Conservation (phyloP, 805 yeast genomes). For the Candida pini region DNA sequence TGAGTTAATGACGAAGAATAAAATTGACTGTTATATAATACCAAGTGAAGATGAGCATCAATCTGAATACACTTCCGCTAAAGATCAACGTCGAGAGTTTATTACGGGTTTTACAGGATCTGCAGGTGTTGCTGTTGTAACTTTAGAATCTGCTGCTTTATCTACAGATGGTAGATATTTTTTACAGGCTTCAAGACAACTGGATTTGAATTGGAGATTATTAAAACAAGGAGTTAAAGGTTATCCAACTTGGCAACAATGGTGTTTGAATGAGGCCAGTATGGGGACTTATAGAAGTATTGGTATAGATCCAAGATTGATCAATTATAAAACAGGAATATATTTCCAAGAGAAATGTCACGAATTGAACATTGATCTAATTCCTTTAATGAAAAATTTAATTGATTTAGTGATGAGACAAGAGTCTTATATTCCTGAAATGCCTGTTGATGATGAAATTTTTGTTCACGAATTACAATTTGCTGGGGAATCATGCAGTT, state of each 20-base stretch:
- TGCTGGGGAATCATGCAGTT: slow-evolving; percentile 35
- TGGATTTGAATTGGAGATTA: slow-evolving; percentile 73
- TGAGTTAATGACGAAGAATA: slow-evolving; percentile 36
- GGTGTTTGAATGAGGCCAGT: slow-evolving; percentile 54
- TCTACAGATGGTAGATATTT: slow-evolving; percentile 96
- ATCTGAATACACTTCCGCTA: slow-evolving; percentile 77
- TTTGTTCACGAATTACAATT: slow-evolving; percentile 32
- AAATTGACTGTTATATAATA: slow-evolving; percentile 49
- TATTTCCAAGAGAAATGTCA: slow-evolving; percentile 30
- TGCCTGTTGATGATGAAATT: slow-evolving; percentile 24
- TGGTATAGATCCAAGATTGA: slow-evolving; percentile 79
- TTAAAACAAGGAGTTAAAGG: slow-evolving; percentile 76
- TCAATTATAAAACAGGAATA: slow-evolving; percentile 46
- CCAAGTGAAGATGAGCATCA: slow-evolving; percentile 90
- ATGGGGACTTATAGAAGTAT: slow-evolving; percentile 46
- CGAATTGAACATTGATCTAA: slow-evolving; percentile 37
- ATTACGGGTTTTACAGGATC: slow-evolving; percentile 89
- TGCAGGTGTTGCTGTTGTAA: slow-evolving; percentile 87
- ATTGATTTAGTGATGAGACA: slow-evolving; percentile 69
- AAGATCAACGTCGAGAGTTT: slow-evolving; percentile 78
- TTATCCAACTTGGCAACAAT: slow-evolving; percentile 73
- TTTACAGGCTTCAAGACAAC: slow-evolving; percentile 79
- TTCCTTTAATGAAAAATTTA: slow-evolving; percentile 56
- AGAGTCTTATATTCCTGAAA: slow-evolving; percentile 12
- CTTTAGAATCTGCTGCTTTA: slow-evolving; percentile 62